Evolutionary conservation across 169 alveolate genomes (phyloP), one percentile per base, ranked within the genome.

Genomic region (Babesia gibsoni): DNA sequence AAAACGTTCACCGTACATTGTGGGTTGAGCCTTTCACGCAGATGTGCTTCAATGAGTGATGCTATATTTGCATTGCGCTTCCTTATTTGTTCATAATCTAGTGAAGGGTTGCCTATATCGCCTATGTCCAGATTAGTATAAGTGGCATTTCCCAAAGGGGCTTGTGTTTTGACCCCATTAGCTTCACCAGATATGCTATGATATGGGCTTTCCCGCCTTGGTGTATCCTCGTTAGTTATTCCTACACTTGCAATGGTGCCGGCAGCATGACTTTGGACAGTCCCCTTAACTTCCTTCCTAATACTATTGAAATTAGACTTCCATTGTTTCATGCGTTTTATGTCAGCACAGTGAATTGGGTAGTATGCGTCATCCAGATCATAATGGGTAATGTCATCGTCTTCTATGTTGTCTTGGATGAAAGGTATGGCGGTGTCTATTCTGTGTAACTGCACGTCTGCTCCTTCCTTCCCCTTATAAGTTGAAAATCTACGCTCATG

Each of bases 1-100:
- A 68, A 79, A n/a, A 79, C 42, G n/a, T 63, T 18, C 4, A 68
- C 82, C 30, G 88, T 59, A 36, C 83, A 67, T 46, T 70, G 59
- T 12, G 53, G 42, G 42, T 79, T 79, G 18, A 79, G 73, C 36
- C 80, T 7, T 37, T 79, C 83, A 25, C 79, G 33, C 39, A 79
- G 39, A 4, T 20, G 46, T 16, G 45, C 16, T 43, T 77, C 86
- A 27, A 77, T 35, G 35, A n/a, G 32, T 1, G 30, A 29, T 0
- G 64, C 42, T 18, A 77, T 27, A 4, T 50, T 10, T 16, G 23
- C 50, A 37, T 52, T 77, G 32, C 70, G 59, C 12, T 14, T 0
- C 32, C 27, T 29, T 49, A 67, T 39, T 14, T 67, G 73, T 7
- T 23, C 43, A 32, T 22, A 27, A 18, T n/a, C 61, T 3, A 67